Percentiles rank a stretch among this genome's conserved stretches.
These are phyloP conservation scores for Garcia nutans DNA, from an alignment of 345 rosid genomes.

Conservation along the genomic window DNA sequence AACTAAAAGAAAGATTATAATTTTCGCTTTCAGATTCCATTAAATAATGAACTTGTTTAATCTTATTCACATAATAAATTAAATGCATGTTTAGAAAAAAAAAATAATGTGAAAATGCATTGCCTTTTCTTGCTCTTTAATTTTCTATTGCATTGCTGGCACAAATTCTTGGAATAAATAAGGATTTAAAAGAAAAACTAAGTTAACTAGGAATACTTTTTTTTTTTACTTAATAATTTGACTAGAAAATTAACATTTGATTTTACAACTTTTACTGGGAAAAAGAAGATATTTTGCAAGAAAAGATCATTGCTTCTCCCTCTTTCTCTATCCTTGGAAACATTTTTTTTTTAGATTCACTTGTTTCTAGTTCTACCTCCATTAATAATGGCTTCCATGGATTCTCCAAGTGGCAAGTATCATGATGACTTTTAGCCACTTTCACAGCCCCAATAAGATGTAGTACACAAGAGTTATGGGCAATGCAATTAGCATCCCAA, in stretches of 20 bases:
- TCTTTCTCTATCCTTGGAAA: slow-evolving; percentile 15
- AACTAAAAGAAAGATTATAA: too few relatives aligned
- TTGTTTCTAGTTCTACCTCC: not conserved
- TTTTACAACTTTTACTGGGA: slow-evolving; percentile 40
- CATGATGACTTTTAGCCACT: not conserved
- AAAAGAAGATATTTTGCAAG: slow-evolving; percentile 15
- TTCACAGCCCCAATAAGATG: slow-evolving; percentile 73
- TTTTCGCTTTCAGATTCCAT: too few relatives aligned
- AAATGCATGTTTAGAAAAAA: not conserved
- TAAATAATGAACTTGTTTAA: too few relatives aligned
- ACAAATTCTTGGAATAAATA: slow-evolving; percentile 18
- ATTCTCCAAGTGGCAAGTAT: slow-evolving; percentile 24
- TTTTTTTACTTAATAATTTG: slow-evolving; percentile 12
- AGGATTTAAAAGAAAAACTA: not conserved
- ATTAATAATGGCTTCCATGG: not conserved
- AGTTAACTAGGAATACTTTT: slow-evolving; percentile 15
- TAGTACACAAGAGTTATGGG: slow-evolving; percentile 95
- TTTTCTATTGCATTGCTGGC: slow-evolving; percentile 2
- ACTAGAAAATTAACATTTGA: slow-evolving; percentile 31
- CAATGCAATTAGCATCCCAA: slow-evolving; percentile 95
- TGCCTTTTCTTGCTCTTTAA: not conserved
- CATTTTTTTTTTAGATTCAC: slow-evolving; percentile 5
- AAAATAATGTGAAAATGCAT: not conserved
- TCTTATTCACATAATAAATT: too few relatives aligned
- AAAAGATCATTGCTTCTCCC: slow-evolving; percentile 18